A percentile compares a stretch with the other conserved stretches of the same genome.
Conservation (phyloP, 2,329 filamentous ascomycete species). For the Ceratocystis huliohia region DNA sequence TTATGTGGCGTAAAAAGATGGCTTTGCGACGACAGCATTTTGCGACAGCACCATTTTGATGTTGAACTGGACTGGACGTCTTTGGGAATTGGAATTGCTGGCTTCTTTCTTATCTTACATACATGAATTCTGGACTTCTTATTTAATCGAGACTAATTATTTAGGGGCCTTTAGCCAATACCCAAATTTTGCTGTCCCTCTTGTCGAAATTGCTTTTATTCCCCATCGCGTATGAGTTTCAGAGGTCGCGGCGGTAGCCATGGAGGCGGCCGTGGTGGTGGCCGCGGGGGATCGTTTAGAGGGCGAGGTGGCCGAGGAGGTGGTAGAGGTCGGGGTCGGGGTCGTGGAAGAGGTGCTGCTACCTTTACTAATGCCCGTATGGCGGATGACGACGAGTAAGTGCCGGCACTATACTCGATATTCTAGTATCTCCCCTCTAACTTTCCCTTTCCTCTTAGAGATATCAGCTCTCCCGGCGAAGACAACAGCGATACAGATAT, state of each 20-base stretch:
- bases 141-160: background rate
- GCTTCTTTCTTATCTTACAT: too few species aligned
- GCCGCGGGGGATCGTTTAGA: slow-evolving; percentile 9
- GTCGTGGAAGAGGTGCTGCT: slow-evolving; percentile 27
- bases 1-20: slow-evolving; percentile 3
- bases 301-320: slow-evolving; percentile 11
- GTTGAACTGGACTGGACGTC: too few species aligned
- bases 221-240: slow-evolving; percentile 15
- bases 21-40: background rate
- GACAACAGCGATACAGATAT: slow-evolving; percentile 34
- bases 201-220: background rate
- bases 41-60: slow-evolving; percentile 2
- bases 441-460: background rate
- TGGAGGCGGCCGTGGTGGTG: slow-evolving; percentile 24
- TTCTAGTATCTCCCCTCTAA: background rate
- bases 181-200: background rate
- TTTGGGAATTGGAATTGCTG: too few species aligned
- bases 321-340: slow-evolving; percentile 25
- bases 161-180: background rate
- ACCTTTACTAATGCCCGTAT: slow-evolving; percentile 37
- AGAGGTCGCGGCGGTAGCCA: slow-evolving; percentile 23
- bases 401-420: background rate
- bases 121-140: background rate
- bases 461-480: slow-evolving; percentile 30
- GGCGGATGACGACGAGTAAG: slow-evolving; percentile 31